Base-by-base conservation (phyloP, 352 stramenopile species). In the Phytophthora sp. region DNA sequence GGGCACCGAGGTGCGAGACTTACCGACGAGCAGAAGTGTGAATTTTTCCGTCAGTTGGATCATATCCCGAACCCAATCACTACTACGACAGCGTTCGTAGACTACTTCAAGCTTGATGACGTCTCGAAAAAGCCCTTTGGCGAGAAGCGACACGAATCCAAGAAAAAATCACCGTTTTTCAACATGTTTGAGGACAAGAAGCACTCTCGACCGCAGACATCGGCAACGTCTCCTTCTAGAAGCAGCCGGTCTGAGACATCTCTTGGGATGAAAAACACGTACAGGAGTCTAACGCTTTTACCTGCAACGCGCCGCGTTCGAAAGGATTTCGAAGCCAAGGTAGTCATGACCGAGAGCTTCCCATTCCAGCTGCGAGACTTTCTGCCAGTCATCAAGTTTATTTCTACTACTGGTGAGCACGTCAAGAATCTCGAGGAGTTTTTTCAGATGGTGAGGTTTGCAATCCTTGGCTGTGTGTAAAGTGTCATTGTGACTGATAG, bases 391-490 rank as follows among this genome's bases (percentile, higher is more conserved):
- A 88, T 92, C 43, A 73, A 89, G 61, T 92, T 94, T 30, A 65
- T 94, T 21, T 89, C 85, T 7, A 87, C 79, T 49, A 91, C 83
- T 0, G 80, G 82, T 11, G 85, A 92, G 15, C 82, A 92, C 39
- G 76, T 91, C 45, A 80, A 92, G 52, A 91, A 89, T 37, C 66
- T 94, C 21, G 74, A 88, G n/a, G 83, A 91, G 48, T 94, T 94
- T 62, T 94, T 94, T 46, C 76, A 83, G 15, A 87, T 94, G 86
- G 84, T 93, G 56, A 28, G 76, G 66, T 3, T 31, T n/a, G 11
- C 15, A 44, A 9, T 31, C 8, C 18, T 54, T 49, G 8, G 9
- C 18, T 17, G 2, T 43, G n/a, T 26, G 26, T 54, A 20, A 35
- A 31, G 11, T 58, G 27, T 24, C 5, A 2, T 43, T 18, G 28